Conservation (phyloP, 768 basidiomycete genomes). For the Leccinum broughii region DNA sequence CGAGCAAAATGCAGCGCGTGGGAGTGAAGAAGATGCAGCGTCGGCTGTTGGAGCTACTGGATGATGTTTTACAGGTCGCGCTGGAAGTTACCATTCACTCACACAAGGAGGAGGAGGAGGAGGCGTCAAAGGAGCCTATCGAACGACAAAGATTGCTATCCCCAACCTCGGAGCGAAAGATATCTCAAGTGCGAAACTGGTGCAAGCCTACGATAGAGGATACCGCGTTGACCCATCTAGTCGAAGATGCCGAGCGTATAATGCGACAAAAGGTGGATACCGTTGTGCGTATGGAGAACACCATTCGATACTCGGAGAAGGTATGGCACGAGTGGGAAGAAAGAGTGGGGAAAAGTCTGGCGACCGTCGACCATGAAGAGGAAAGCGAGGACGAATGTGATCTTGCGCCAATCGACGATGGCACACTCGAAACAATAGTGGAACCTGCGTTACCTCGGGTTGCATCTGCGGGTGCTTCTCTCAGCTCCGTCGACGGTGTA, state of each 20-base stretch:
- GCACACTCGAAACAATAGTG: conserved; percentile 26
- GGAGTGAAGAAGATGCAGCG: conserved; percentile 82
- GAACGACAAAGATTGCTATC: conserved; percentile 90
- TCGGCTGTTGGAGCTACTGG: conserved; percentile 79
- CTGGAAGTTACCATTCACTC: conserved; percentile 83
- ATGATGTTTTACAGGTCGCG: conserved; percentile 80
- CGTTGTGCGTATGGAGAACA: conserved; percentile 95
- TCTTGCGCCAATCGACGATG: conserved; percentile 32
- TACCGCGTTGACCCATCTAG: conserved; percentile 75
- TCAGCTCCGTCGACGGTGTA: conserved; percentile 27
- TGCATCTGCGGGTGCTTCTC: conserved; percentile 19
- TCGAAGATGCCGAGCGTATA: conserved; percentile 85
- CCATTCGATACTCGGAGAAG: conserved; percentile 95
- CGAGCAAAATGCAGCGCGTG: conserved; percentile 74
- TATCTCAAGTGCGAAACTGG: conserved; percentile 85
- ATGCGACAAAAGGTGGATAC: conserved; percentile 94
- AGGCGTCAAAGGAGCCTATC: conserved; percentile 87
- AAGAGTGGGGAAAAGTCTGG: conserved; percentile 70
- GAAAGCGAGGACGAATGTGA: conserved; percentile 47
- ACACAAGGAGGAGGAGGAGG: conserved; percentile 81
- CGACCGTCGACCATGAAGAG: conserved; percentile 56
- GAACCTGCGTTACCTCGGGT: conserved; percentile 14
- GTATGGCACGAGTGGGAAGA: conserved; percentile 97
- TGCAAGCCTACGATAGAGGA: conserved; percentile 84
- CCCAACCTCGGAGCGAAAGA: conserved; percentile 84